Evolutionary conservation across 1,284 basidiomycete genomes (phyloP).

Genomic region (Retiboletus fuscus): DNA sequence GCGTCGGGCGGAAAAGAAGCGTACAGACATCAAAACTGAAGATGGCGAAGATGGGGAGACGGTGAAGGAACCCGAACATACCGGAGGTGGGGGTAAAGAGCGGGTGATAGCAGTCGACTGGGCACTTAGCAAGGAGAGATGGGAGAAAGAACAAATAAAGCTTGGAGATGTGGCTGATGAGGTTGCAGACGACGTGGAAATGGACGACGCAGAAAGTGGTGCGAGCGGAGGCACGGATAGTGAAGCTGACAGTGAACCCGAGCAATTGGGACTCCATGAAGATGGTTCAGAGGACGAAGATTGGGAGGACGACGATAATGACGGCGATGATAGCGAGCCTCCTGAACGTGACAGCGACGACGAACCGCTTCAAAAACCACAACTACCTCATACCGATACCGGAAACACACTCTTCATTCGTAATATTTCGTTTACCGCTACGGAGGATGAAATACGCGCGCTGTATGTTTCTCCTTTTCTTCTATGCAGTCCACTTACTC

Average conservation of each 20-base stretch:
- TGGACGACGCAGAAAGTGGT: conserved; percentile 50
- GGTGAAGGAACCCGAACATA: conserved; percentile 55
- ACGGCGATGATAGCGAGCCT: conserved; percentile 53
- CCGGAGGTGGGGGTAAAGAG: conserved; percentile 53
- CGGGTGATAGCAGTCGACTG: conserved; percentile 94
- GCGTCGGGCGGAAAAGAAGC: conserved; percentile 68
- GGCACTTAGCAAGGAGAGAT: conserved; percentile 94
- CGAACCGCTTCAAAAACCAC: conserved; percentile 67
- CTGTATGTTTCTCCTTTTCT: conserved; percentile 63
- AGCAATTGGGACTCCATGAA: conserved; percentile 59
- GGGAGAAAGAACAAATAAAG: conserved; percentile 82
- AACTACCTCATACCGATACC: conserved; percentile 81
- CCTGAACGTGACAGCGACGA: conserved; percentile 60
- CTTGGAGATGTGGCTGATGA: conserved; percentile 55
- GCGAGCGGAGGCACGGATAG: conserved; percentile 44
- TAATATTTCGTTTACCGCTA: conserved; percentile 93
- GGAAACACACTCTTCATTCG: conserved; percentile 95
- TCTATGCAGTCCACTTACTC: conserved; percentile 13
- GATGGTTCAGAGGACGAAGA: conserved; percentile 52
- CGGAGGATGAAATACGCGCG: conserved; percentile 88
- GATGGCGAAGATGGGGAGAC: conserved; percentile 50
- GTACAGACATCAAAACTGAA: conserved; percentile 49
- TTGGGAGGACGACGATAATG: conserved; percentile 49
- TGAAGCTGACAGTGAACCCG: conserved; percentile 46
- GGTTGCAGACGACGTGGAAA: conserved; percentile 52